Base-by-base conservation (phyloP, 2,329 filamentous ascomycete species). In the Thielaviopsis cerberus region DNA sequence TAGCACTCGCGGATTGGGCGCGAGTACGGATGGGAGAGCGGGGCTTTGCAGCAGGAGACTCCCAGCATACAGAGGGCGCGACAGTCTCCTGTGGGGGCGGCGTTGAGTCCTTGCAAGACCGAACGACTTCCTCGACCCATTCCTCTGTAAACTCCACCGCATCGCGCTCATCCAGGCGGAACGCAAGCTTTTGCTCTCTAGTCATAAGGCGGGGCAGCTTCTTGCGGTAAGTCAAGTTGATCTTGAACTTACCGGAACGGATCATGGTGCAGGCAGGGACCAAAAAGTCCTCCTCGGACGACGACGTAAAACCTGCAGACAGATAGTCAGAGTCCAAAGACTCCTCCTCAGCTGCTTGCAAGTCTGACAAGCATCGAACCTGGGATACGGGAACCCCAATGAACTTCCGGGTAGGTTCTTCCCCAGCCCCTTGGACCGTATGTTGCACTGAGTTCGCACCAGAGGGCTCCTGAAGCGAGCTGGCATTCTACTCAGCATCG, bases 401-500 rank as follows among this genome's bases (percentile, higher is more conserved):
- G 13, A 17, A 22, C 23, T 53, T 26, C n/a, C 22, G 25, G 13
- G 11, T 5, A 17, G 24, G 7, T 24, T 37, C 45, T 5, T 54
- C 20, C 24, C 34, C 27, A 45, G 7, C 30, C 24, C 53, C 15
- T 1, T 11, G 13, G 2, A 4, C 56, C 50, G 48, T 34, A 13
- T 34, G 10, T n/a, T 27, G 54, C 17, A 48, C 22, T 20, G 23
- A 27, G 34, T 50, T 3, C 15, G 23, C 22, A n/a, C 45, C n/a
- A 55, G 57, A 48, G 52, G 48, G 45, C 50, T 48, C 26, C 30
- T 51, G 59, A 45, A 30, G 59, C 52, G 48, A 55, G 59, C 59
- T 60, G 59, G 52, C 30, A 60, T 57, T 60, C 59, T 60, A 60
- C 59, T 60, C 59, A 57, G 59, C 59, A 45, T 60, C 59, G 52